A percentile compares a stretch with the other conserved stretches of the same genome.
Evolutionary conservation across 2,329 filamentous ascomycete species (phyloP).

Genomic region (Pseudopyricularia javanii): DNA sequence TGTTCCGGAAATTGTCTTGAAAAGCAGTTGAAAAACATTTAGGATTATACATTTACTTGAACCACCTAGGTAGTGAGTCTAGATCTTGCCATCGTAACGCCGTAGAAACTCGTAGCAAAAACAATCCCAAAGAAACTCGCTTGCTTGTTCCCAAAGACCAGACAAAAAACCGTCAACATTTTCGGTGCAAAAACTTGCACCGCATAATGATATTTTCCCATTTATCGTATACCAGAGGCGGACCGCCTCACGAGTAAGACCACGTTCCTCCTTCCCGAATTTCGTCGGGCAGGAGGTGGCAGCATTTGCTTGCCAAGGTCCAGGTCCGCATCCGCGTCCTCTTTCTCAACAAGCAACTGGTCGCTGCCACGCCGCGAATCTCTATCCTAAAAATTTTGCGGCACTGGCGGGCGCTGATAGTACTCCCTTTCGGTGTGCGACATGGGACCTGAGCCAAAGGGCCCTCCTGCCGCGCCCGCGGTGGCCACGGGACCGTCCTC

Average conservation of each 20-base stretch:
- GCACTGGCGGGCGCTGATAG: background rate
- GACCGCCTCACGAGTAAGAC: background rate
- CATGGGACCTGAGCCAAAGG: background rate
- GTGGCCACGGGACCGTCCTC: slow-evolving; percentile 2
- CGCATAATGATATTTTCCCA: too few species aligned
- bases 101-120: background rate
- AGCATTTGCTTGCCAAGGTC: background rate
- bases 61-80: background rate
- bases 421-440: background rate
- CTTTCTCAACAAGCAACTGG: background rate
- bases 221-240: background rate
- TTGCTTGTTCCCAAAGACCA: background rate
- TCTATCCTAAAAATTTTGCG: background rate
- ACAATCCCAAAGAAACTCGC: background rate
- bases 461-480: background rate
- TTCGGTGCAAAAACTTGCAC: too few species aligned
- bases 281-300: background rate
- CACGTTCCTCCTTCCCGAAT: background rate
- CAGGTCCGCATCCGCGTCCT: background rate
- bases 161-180: background rate
- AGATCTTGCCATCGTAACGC: background rate
- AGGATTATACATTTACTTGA: background rate
- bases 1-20: too few species aligned
- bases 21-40: too few species aligned
- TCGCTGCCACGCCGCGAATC: background rate